phyloP scores from a whole-genome alignment of 805 yeast species.

The Nakazawaea ishiwadae region DNA sequence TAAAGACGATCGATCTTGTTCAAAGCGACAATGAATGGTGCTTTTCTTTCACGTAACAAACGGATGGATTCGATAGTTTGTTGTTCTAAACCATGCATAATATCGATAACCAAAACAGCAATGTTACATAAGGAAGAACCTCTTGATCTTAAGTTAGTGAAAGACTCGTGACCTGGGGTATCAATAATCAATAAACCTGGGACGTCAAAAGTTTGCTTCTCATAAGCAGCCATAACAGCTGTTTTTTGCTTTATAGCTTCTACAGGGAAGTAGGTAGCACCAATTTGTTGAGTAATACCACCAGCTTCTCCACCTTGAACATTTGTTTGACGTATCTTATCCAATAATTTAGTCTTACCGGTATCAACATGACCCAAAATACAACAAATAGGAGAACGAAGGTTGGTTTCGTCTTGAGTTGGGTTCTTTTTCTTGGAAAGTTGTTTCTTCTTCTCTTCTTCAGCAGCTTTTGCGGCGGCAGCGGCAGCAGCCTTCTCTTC shows the following conservation, averaged over 20 bases:
- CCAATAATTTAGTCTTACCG: conserved; percentile 96
- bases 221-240: conserved; percentile 82
- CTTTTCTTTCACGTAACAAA: conserved; percentile 91
- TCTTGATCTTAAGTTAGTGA: conserved; percentile 94
- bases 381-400: conserved; percentile 99
- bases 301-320: conserved; percentile 99
- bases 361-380: conserved; percentile 99
- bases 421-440: conserved; percentile 27
- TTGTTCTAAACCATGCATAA: conserved; percentile 98
- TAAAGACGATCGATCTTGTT: conserved; percentile 97
- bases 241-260: conserved; percentile 91
- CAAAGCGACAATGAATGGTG: conserved; percentile 95
- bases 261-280: conserved; percentile 99
- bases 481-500: conserved; percentile 22
- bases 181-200: conserved; percentile 97
- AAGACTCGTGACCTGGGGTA: conserved; percentile 99
- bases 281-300: conserved; percentile 99
- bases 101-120: conserved; percentile 96
- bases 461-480: conserved; percentile 18
- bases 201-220: conserved; percentile 82
- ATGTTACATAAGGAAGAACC: conserved; percentile 99
- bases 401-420: conserved; percentile 39
- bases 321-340: conserved; percentile 96
- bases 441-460: conserved; percentile 17
- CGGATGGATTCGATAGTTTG: conserved; percentile 94